phyloP scores from a whole-genome alignment of 495 filamentous ascomycete species.

The Neurospora sp. region DNA sequence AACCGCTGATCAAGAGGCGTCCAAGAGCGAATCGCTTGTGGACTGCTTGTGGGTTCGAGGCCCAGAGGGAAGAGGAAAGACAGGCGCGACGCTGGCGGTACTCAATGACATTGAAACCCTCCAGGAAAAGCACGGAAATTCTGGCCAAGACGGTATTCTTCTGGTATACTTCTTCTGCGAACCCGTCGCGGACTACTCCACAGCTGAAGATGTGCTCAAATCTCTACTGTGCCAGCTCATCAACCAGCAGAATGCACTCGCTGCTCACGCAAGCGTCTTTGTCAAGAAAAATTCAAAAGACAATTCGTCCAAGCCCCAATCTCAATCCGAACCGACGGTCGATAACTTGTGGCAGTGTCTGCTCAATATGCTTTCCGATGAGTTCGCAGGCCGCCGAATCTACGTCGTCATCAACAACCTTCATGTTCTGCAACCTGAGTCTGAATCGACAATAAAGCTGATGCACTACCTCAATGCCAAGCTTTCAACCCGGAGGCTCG shows the following conservation, averaged over 20 bases:
- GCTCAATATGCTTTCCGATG: slow-evolving; percentile 26
- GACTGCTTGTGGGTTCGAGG: slow-evolving; percentile 28
- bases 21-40: background rate
- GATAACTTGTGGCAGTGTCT: slow-evolving; percentile 29
- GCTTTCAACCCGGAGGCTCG: background rate
- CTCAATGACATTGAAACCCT: slow-evolving; percentile 19
- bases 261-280: slow-evolving; percentile 25
- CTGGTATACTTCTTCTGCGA: slow-evolving; percentile 31
- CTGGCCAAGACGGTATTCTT: slow-evolving; percentile 14
- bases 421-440: slow-evolving; percentile 17
- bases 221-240: slow-evolving; percentile 27
- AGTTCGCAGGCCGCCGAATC: slow-evolving; percentile 19
- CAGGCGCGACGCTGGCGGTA: slow-evolving; percentile 22
- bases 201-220: slow-evolving; percentile 30
- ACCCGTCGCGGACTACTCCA: slow-evolving; percentile 16
- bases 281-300: slow-evolving; percentile 14
- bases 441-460: slow-evolving; percentile 26
- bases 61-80: slow-evolving; percentile 29
- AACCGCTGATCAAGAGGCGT: background rate
- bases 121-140: slow-evolving; percentile 8
- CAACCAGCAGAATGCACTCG: slow-evolving; percentile 22
- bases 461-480: slow-evolving; percentile 15
- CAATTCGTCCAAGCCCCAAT: slow-evolving; percentile 1
- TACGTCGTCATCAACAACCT: slow-evolving; percentile 31
- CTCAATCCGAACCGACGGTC: slow-evolving; percentile 13